Evolutionary conservation across 805 yeast genomes (phyloP).

Genomic region (Candida yuanshanica): DNA sequence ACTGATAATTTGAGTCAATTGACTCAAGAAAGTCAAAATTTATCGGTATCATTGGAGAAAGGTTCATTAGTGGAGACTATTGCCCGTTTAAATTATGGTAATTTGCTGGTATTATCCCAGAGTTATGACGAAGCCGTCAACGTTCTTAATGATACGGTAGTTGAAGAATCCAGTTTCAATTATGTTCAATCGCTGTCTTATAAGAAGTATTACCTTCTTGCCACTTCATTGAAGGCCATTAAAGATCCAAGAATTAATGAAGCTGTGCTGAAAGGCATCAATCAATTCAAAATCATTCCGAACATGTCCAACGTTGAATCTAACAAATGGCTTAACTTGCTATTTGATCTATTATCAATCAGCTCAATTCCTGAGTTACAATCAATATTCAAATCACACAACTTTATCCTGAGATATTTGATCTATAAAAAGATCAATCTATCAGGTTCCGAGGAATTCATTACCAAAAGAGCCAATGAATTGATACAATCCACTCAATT

Average conservation of each 20-base stretch:
- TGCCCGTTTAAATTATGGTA: not conserved
- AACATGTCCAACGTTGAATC: slow-evolving; percentile 17
- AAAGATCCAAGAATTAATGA: slow-evolving; percentile 2
- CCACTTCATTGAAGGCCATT: slow-evolving; percentile 2
- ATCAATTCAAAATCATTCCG: slow-evolving; percentile 11
- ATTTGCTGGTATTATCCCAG: not conserved
- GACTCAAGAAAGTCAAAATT: not conserved
- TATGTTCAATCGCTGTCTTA: slow-evolving; percentile 8
- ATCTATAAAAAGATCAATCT: not conserved
- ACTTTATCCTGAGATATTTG: slow-evolving; percentile 6
- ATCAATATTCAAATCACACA: slow-evolving; percentile 8
- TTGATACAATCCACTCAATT: slow-evolving; percentile 28
- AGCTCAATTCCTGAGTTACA: slow-evolving; percentile 5
- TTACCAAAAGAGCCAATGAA: slow-evolving; percentile 6
- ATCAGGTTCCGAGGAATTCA: slow-evolving; percentile 9
- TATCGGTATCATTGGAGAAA: not conserved
- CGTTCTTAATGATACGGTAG: not conserved
- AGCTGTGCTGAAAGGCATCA: slow-evolving; percentile 11
- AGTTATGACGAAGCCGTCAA: not conserved
- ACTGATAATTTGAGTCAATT: not conserved
- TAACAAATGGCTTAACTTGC: slow-evolving; percentile 13
- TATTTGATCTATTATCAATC: slow-evolving; percentile 8
- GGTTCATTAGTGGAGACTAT: not conserved
- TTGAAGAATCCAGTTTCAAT: not conserved
- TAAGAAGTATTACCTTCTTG: slow-evolving; percentile 10